Conservation (phyloP, 257 asterid species). For the Rehmannia glutinosa region DNA sequence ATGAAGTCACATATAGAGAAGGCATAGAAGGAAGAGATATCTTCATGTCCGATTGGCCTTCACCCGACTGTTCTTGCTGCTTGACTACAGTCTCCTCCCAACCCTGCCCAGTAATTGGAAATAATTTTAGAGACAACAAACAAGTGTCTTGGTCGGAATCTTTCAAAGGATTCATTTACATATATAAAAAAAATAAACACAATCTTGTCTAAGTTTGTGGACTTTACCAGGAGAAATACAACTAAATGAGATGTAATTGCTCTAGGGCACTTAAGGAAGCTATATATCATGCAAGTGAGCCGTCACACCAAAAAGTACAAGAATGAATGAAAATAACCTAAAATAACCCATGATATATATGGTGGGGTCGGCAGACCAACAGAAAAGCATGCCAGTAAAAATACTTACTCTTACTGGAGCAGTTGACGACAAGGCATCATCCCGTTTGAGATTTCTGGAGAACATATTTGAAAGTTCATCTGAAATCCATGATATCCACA, state of each 20-base stretch:
- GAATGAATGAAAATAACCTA: not conserved
- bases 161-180: not conserved
- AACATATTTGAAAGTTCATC: constrained; percentile 68
- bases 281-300: not conserved
- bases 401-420: constrained; percentile 73
- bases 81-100: constrained; percentile 94
- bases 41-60: constrained; percentile 74
- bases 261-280: constrained; percentile 7
- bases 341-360: not conserved
- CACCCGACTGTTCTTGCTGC: constrained; percentile 76
- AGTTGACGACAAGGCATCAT: constrained; percentile 77
- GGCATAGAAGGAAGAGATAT: constrained; percentile 97
- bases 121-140: constrained; percentile 17
- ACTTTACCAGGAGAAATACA: constrained; percentile 1
- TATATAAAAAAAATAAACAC: not conserved
- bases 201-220: constrained; percentile 6
- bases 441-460: constrained; percentile 59
- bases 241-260: not conserved
- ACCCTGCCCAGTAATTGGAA: constrained; percentile 54
- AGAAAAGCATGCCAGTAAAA: constrained; percentile 8
- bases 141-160: not conserved
- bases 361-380: constrained; percentile 13
- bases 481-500: constrained; percentile 91
- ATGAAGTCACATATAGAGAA: constrained; percentile 70
- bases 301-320: not conserved